Base-by-base conservation (phyloP, 768 basidiomycete genomes). In the Cystofilobasidium macerans region DNA sequence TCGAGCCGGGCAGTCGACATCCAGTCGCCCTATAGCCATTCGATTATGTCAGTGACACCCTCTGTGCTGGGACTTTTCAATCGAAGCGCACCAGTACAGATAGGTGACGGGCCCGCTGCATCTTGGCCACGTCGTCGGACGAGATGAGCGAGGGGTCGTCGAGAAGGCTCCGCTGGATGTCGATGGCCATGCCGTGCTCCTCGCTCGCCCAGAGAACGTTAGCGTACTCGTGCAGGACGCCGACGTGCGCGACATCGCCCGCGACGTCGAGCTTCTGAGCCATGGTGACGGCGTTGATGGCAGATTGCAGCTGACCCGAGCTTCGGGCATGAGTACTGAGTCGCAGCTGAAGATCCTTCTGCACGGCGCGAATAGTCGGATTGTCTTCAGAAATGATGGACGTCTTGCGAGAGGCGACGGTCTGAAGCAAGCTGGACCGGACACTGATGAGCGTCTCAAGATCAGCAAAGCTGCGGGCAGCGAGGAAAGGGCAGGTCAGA, bases 171-270 rank as follows among this genome's bases (percentile, higher is more conserved):
- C 81, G 81, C 61, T 94, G 79, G 58, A 82, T 85, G 67, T 86
- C 82, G 53, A 93, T 85, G 0, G 94, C 93, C 5, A 86, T 75
- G 68, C 84, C 84, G 70, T 90, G 87, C 73, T 99, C 94, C 51
- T 83, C 84, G 67, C 89, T 86, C 13, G 82, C 76, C 90, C 94
- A 98, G 9, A 98, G 80, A 22, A 97, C 91, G 66, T 85, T 83
- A 20, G 94, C 86, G 70, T 89, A 90, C 73, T 95, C 93, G 71
- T 85, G 81, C 0, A 84, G 82, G 28, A 87, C 83, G 33, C 81
- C 79, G n/a, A 78, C 77, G 4, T 82, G 78, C 20, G 77, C 78
- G 0, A 80, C 73, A n/a, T 0, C 63, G n/a, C n/a, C n/a, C 69
- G 1, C 69, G 72, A 42, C 62, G 69, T 83, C 83, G 6, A 92